Conservation (phyloP, 208 protist genomes). For the Phytomonas sp. region DNA sequence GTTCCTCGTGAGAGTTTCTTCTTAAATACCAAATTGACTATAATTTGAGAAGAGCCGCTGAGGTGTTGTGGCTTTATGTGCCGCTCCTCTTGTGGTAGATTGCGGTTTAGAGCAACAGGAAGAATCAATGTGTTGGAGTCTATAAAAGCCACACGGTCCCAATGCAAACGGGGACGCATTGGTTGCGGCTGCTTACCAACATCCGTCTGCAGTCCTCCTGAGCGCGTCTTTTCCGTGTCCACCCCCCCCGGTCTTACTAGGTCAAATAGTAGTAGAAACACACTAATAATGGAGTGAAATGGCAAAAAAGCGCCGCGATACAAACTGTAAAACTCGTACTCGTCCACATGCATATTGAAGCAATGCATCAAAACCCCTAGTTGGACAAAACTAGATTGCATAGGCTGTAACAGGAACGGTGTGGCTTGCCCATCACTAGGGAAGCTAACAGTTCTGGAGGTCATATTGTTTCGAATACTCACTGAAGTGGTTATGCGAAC, state of each 20-base stretch:
- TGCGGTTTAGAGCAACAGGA: neutral
- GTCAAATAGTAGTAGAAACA: conserved; percentile 6
- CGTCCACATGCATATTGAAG: neutral
- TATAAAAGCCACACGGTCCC: neutral
- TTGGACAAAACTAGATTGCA: neutral
- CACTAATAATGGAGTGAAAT: conserved; percentile 7
- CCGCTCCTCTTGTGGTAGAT: neutral
- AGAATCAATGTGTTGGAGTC: neutral
- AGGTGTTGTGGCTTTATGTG: neutral
- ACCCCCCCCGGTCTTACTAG: neutral
- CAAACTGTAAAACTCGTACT: neutral
- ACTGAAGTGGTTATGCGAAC: conserved; percentile 33
- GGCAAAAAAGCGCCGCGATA: neutral
- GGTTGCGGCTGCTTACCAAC: neutral
- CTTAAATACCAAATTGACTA: neutral
- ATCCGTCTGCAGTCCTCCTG: neutral
- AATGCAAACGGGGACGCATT: neutral
- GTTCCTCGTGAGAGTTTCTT: neutral
- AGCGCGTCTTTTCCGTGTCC: neutral
- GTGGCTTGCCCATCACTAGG: neutral
- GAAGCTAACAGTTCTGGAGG: conserved; percentile 5
- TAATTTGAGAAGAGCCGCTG: neutral
- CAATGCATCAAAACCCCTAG: neutral
- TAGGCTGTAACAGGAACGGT: neutral
- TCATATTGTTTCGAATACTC: conserved; percentile 29